A percentile compares a stretch with the other conserved stretches of the same genome.
phyloP scores from a whole-genome alignment of 208 protist genomes.

The Trypanosomatidae sp. region DNA sequence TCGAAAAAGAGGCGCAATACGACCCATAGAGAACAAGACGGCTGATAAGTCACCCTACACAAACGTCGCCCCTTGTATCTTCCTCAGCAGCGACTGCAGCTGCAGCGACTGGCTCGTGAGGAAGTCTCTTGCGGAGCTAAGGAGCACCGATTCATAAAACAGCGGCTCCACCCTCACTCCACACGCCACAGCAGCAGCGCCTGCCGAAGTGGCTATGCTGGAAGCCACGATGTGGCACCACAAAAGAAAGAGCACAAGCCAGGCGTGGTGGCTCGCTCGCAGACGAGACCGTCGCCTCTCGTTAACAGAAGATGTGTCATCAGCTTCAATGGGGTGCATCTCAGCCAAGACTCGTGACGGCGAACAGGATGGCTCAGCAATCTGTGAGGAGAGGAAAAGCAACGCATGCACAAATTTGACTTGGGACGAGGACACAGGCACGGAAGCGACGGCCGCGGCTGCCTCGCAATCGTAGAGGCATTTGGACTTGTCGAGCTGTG shows the following conservation, averaged over 20 bases:
- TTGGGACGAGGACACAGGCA: background rate
- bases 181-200: background rate
- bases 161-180: background rate
- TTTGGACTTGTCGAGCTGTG: constrained; percentile 9
- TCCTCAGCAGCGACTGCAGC: constrained; percentile 1
- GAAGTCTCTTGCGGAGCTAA: constrained; percentile 2
- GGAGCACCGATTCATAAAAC: background rate
- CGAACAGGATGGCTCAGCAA: background rate
- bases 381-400: constrained; percentile 12
- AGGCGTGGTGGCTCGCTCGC: constrained; percentile 31
- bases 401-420: constrained; percentile 4
- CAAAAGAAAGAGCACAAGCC: constrained; percentile 44
- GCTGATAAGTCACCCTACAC: background rate
- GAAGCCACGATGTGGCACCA: constrained; percentile 33
- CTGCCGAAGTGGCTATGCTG: background rate
- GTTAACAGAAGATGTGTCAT: background rate
- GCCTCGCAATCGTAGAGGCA: constrained; percentile 11
- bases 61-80: background rate
- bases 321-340: constrained; percentile 12
- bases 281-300: constrained; percentile 26
- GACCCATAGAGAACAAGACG: background rate
- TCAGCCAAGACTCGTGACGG: constrained; percentile 1
- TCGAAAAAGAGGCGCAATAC: background rate
- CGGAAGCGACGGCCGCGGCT: background rate
- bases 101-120: constrained; percentile 7